Percentiles rank a stretch among this genome's conserved stretches.
Evolutionary conservation across 345 rosid genomes (phyloP).

Genomic region (Syzygium oleosum): DNA sequence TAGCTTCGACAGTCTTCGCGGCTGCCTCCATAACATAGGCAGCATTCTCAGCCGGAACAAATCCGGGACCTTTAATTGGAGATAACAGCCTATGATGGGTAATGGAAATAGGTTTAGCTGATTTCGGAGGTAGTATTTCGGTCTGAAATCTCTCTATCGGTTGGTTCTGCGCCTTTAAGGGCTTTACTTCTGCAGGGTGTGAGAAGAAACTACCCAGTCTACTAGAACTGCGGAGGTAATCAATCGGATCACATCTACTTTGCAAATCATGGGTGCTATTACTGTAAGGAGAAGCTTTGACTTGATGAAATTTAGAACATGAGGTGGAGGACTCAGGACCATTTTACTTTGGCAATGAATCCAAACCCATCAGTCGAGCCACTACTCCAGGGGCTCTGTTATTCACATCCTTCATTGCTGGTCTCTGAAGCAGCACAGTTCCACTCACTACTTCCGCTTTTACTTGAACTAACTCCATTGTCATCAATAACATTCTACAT

Average conservation of each 20-base stretch:
- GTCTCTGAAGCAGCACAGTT: slow-evolving; percentile 50
- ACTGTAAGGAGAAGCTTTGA: slow-evolving; percentile 18
- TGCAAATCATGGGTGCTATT: slow-evolving; percentile 9
- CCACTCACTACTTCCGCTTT: slow-evolving; percentile 37
- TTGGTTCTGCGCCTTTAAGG: slow-evolving; percentile 27
- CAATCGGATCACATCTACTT: slow-evolving; percentile 36
- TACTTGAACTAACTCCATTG: slow-evolving; percentile 24
- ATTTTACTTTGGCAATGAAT: slow-evolving; percentile 61
- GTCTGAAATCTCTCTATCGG: slow-evolving; percentile 72
- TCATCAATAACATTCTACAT: slow-evolving; percentile 43
- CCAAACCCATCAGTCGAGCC: slow-evolving; percentile 94
- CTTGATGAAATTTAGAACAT: slow-evolving; percentile 16
- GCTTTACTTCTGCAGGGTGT: slow-evolving; percentile 27
- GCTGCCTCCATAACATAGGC: slow-evolving; percentile 72
- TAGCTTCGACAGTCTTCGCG: slow-evolving; percentile 64
- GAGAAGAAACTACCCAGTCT: slow-evolving; percentile 24
- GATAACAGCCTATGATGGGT: slow-evolving; percentile 69
- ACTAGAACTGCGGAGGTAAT: slow-evolving; percentile 18
- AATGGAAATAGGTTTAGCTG: slow-evolving; percentile 50
- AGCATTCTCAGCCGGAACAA: slow-evolving; percentile 36
- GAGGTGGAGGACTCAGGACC: slow-evolving; percentile 26
- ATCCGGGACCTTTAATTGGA: slow-evolving; percentile 61
- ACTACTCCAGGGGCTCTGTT: slow-evolving; percentile 76
- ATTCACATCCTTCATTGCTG: slow-evolving; percentile 62
- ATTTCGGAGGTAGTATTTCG: slow-evolving; percentile 70